phyloP scores from a whole-genome alignment of 202 grass and related monocot genomes.

The Elaeis oleifera region DNA sequence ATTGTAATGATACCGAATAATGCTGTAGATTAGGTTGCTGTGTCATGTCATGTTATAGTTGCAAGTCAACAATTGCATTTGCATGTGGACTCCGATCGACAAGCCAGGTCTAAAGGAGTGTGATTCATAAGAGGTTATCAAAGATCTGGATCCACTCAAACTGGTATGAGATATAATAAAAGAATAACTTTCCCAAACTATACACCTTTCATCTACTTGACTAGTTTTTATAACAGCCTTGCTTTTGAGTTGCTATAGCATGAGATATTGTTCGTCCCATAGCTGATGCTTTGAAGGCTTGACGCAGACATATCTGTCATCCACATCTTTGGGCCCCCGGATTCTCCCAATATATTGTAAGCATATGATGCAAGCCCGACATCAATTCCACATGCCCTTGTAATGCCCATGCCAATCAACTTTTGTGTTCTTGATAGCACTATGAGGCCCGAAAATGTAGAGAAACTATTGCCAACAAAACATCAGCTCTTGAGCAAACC shows the following conservation, averaged over 20 bases:
- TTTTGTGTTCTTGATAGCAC: constrained; percentile 76
- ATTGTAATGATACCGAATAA: too few species aligned
- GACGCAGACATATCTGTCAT: constrained; percentile 78
- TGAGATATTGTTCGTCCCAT: constrained; percentile 81
- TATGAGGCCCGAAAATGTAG: constrained; percentile 88
- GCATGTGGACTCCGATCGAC: too few species aligned
- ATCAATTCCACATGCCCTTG: constrained; percentile 43
- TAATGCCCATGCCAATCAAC: constrained; percentile 52
- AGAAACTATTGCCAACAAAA: constrained; percentile 95
- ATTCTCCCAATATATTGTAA: constrained; percentile 65
- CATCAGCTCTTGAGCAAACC: constrained; percentile 66
- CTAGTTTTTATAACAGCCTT: neutral
- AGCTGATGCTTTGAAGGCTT: constrained; percentile 65
- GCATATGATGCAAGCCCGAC: constrained; percentile 59
- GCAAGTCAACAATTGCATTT: too few species aligned
- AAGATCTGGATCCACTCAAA: too few species aligned
- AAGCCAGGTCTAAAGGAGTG: too few species aligned
- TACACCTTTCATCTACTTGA: neutral
- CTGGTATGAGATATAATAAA: neutral
- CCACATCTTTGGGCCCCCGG: constrained; percentile 61
- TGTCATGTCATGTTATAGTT: too few species aligned
- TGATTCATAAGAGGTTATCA: too few species aligned
- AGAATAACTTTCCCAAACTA: neutral
- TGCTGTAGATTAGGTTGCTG: too few species aligned
- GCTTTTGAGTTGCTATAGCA: constrained; percentile 33